A percentile compares a stretch with the other conserved stretches of the same genome.
Evolutionary conservation across 495 filamentous ascomycete genomes (phyloP).

Genomic region (Xylaria curta): DNA sequence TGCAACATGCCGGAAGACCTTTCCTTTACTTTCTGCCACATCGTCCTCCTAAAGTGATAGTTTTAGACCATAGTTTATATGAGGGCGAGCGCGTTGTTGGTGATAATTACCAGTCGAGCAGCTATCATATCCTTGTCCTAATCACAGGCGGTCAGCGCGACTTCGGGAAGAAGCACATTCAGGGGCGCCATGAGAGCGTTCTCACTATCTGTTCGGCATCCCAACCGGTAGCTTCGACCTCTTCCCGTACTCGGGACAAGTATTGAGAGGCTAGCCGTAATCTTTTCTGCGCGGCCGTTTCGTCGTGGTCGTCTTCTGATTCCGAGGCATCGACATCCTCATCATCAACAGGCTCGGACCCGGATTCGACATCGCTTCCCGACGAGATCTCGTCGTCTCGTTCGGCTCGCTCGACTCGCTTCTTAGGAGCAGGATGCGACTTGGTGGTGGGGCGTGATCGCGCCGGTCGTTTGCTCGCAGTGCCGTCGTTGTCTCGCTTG

Average conservation of each 20-base stretch:
- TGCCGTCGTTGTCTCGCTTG: constrained; percentile 58
- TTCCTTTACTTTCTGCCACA: constrained; percentile 91
- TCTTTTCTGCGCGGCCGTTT: constrained; percentile 87
- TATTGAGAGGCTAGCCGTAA: constrained; percentile 91
- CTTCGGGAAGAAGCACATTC: background rate
- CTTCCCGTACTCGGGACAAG: constrained; percentile 83
- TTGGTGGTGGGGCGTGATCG: constrained; percentile 46
- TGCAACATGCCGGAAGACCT: constrained; percentile 79
- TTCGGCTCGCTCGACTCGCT: constrained; percentile 60
- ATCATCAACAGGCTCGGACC: constrained; percentile 59
- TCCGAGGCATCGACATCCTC: constrained; percentile 49
- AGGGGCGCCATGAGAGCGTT: background rate
- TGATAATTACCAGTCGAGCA: constrained; percentile 24
- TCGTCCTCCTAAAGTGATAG: constrained; percentile 73
- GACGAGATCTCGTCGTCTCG: constrained; percentile 82
- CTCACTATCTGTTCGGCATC: constrained; percentile 85
- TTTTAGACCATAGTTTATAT: constrained; percentile 13
- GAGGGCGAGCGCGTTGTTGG: background rate
- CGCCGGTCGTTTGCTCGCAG: constrained; percentile 18
- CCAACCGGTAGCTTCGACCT: constrained; percentile 80
- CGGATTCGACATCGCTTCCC: constrained; percentile 78
- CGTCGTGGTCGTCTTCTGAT: constrained; percentile 63
- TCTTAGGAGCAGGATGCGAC: constrained; percentile 58
- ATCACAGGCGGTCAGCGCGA: constrained; percentile 10
- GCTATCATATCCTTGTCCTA: constrained; percentile 31